Percentiles rank a stretch among this genome's conserved stretches.
These are phyloP conservation scores for Salvia miltiorrhiza DNA, from an alignment of 257 asterid genomes.

Conservation along the genomic window DNA sequence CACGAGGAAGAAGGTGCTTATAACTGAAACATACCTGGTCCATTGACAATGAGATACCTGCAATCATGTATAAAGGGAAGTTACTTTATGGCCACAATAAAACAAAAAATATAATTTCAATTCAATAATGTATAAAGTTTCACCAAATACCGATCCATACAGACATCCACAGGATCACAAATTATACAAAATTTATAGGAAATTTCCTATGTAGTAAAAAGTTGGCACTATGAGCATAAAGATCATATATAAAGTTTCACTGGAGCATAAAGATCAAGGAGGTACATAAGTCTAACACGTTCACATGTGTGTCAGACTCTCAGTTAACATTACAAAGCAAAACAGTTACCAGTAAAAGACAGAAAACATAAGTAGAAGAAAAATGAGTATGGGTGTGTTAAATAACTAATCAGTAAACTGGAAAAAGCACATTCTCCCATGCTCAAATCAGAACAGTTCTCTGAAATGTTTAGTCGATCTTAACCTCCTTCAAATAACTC, in stretches of 20 bases:
- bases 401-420: neutral
- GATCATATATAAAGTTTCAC: neutral
- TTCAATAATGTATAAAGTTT: neutral
- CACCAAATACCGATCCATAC: neutral
- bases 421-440: neutral
- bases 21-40: conserved; percentile 55
- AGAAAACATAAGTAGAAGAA: neutral
- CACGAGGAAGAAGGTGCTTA: neutral
- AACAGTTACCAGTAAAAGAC: neutral
- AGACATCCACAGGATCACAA: neutral
- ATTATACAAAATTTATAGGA: neutral
- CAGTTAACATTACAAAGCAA: neutral
- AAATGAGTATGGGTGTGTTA: neutral
- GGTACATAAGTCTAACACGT: neutral
- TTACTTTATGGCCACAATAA: neutral
- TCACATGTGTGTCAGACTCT: neutral
- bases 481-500: neutral
- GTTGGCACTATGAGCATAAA: neutral
- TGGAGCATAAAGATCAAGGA: neutral
- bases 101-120: neutral
- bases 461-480: neutral
- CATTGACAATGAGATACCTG: conserved; percentile 74
- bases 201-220: neutral
- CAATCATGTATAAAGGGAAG: conserved; percentile 6
- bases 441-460: neutral